Percentiles rank a stretch among this genome's conserved stretches.
Evolutionary conservation across 495 filamentous ascomycete species (phyloP).

Genomic region (Penicillium cinerascens): DNA sequence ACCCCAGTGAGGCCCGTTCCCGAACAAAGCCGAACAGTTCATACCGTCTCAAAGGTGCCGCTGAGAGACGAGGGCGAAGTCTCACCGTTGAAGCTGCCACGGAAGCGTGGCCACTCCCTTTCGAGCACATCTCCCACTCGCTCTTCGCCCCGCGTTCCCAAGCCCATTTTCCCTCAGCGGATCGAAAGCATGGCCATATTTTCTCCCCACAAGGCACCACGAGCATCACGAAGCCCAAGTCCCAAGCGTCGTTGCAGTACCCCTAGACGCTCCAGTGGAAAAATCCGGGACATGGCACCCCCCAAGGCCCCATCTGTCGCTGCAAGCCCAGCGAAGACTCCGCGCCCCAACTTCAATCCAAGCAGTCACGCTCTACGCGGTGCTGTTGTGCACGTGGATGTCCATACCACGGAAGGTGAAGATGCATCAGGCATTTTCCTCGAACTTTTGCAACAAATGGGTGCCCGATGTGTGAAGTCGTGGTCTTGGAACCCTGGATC

Average conservation of each 20-base stretch:
- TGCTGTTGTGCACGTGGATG: conserved; percentile 85
- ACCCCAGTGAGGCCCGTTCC: conserved; percentile 30
- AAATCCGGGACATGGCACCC: conserved; percentile 3
- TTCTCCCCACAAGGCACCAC: conserved; percentile 25
- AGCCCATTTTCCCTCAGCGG: conserved; percentile 18
- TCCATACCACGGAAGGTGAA: conserved; percentile 85
- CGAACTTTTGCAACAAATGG: conserved; percentile 78
- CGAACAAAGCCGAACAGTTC: conserved; percentile 45
- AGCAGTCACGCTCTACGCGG: conserved; percentile 53
- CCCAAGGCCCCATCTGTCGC: conserved; percentile 18
- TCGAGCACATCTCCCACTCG: conserved; percentile 37
- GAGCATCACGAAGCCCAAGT: conserved; percentile 16
- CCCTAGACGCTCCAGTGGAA: conserved; percentile 11
- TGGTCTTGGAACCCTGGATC: conserved; percentile 79
- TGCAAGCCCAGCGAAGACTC: conserved; percentile 29
- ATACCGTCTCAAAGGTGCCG: conserved; percentile 75
- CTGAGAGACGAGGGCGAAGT: conserved; percentile 65
- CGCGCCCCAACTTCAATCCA: conserved; percentile 22
- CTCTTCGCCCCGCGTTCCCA: conserved; percentile 32
- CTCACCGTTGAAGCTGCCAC: conserved; percentile 53
- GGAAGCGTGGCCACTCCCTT: conserved; percentile 52
- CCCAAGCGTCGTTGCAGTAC: conserved; percentile 24
- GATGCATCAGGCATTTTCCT: conserved; percentile 82
- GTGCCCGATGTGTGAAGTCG: conserved; percentile 74
- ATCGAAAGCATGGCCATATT: conserved; percentile 13